Conservation (phyloP, 306 rosid genomes). For the Senna tora region DNA sequence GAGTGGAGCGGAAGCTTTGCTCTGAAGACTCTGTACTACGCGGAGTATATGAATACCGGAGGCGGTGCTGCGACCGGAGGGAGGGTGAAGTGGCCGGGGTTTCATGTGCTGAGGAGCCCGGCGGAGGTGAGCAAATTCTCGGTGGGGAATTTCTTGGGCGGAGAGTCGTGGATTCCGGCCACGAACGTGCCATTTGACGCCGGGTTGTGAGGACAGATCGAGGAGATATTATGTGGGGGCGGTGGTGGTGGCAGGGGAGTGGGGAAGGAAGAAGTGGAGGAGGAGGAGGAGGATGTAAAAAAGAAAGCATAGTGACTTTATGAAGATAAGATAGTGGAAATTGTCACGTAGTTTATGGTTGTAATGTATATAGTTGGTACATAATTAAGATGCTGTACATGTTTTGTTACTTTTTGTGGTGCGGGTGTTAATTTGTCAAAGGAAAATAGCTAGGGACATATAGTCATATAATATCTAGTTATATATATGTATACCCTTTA, state of each 20-base stretch:
- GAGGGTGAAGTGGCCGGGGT: constrained; percentile 76
- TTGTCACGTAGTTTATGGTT: constrained; percentile 39
- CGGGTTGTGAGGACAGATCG: constrained; percentile 50
- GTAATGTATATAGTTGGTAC: constrained; percentile 26
- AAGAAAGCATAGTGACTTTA: constrained; percentile 11
- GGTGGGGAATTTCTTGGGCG: constrained; percentile 58
- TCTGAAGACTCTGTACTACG: constrained; percentile 63
- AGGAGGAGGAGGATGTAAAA: too few species aligned
- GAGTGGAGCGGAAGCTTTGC: constrained; percentile 74
- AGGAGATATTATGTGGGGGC: background rate
- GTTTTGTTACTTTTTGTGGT: background rate
- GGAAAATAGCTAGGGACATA: too few species aligned
- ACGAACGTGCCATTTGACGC: constrained; percentile 66
- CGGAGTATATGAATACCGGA: constrained; percentile 68
- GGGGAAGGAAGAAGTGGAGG: too few species aligned
- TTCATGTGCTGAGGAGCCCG: constrained; percentile 49
- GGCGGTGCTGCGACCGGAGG: constrained; percentile 59
- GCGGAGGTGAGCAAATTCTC: constrained; percentile 61
- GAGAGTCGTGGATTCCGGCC: constrained; percentile 62
- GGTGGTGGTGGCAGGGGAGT: too few species aligned
- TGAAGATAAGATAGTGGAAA: background rate
- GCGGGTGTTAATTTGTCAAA: constrained; percentile 1
- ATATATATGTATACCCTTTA: too few species aligned
- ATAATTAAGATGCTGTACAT: constrained; percentile 23
- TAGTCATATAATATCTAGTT: too few species aligned